Conservation (phyloP, 306 rosid genomes). For the Cucumis melo region DNA sequence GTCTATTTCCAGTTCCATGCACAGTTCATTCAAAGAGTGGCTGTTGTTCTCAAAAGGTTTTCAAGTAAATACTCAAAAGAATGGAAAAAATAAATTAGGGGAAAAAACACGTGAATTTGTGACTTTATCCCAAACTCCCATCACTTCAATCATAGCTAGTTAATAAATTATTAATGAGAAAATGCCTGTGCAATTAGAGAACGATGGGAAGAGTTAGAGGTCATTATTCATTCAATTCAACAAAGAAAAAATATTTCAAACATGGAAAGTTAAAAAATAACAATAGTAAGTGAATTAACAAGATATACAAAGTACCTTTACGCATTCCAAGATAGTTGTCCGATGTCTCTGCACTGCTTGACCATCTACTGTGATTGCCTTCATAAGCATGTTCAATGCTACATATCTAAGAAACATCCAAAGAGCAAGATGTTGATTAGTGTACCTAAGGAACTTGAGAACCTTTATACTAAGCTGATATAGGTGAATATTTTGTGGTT, state of each 20-base stretch:
- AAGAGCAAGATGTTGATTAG: neutral
- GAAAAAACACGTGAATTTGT: neutral
- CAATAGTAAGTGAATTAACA: neutral
- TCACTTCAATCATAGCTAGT: neutral
- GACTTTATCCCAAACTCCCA: neutral
- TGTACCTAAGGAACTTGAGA: neutral
- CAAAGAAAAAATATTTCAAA: neutral
- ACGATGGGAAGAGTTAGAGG: neutral
- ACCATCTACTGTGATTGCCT: slow-evolving; percentile 82
- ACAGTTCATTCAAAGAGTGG: neutral
- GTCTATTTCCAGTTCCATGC: neutral
- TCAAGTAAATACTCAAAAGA: neutral
- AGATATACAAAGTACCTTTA: slow-evolving; percentile 43
- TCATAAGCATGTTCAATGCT: slow-evolving; percentile 93
- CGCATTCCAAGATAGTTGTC: slow-evolving; percentile 90
- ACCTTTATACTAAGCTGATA: neutral
- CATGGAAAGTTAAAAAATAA: neutral
- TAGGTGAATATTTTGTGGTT: neutral
- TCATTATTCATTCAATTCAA: neutral
- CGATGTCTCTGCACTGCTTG: slow-evolving; percentile 99
- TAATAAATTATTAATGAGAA: neutral
- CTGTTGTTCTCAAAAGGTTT: neutral
- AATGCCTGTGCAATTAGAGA: neutral
- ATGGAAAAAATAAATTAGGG: neutral
- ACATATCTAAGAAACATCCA: slow-evolving; percentile 49